Conservation (phyloP, 73 alveolate species). For the Uronychia binucleata region DNA sequence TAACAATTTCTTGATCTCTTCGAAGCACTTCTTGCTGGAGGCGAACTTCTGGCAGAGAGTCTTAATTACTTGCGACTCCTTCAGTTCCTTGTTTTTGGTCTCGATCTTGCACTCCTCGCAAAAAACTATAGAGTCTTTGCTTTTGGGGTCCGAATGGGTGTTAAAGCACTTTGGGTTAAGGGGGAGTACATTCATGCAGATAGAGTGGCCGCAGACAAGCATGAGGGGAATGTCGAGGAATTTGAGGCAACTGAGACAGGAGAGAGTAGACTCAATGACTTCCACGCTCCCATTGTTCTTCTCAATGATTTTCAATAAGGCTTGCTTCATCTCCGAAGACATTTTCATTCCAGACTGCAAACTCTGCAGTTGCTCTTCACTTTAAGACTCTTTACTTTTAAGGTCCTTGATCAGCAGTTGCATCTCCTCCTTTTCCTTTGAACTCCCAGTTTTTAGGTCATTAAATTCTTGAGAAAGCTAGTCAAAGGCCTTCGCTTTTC, state of each 20-base stretch:
- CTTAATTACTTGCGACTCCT: conserved; percentile 57
- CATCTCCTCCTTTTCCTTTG: conserved; percentile 15
- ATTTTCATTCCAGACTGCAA: not conserved
- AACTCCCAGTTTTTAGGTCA: not conserved
- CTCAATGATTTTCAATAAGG: conserved; percentile 14
- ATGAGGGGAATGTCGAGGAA: conserved; percentile 58
- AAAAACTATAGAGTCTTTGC: conserved; percentile 68
- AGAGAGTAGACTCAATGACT: conserved; percentile 44
- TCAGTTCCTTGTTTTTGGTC: conserved; percentile 61
- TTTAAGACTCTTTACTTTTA: conserved; percentile 12
- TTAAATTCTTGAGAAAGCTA: not conserved
- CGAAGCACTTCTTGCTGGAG: too few species aligned
- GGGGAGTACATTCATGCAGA: conserved; percentile 34
- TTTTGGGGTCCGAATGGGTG: conserved; percentile 74
- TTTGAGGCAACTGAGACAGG: conserved; percentile 62
- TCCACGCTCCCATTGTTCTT: conserved; percentile 30
- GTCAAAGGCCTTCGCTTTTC: not conserved
- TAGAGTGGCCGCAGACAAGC: conserved; percentile 68
- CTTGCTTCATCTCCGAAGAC: not conserved
- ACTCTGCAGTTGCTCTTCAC: not conserved
- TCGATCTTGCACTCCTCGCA: conserved; percentile 76
- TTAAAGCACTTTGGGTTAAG: conserved; percentile 41
- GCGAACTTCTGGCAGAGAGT: conserved; percentile 20
- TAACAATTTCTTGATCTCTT: too few species aligned
- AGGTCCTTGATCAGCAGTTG: too few species aligned